Conservation (phyloP, 169 alveolate species). For the Cryptosporidium sp. region DNA sequence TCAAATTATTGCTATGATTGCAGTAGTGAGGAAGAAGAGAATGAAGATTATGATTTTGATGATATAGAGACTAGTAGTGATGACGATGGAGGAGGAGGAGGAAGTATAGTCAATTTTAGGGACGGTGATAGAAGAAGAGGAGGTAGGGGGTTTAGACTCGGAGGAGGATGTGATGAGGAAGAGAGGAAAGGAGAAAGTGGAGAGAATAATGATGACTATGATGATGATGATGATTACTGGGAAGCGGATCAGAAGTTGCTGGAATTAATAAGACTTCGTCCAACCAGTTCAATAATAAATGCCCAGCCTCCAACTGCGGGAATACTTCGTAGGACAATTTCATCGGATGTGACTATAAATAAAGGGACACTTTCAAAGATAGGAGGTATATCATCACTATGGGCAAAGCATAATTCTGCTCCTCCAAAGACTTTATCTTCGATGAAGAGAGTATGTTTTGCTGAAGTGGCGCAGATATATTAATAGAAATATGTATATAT, state of each 20-base stretch:
- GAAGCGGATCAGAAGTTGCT: slow-evolving; percentile 34
- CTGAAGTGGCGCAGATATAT: slow-evolving; percentile 50
- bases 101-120: no score
- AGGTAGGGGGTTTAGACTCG: neutral
- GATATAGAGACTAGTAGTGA: slow-evolving; percentile 15
- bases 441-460: slow-evolving; percentile 64
- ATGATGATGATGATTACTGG: slow-evolving; percentile 42
- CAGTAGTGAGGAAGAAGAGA: neutral
- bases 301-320: slow-evolving; percentile 62
- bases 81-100: neutral
- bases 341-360: slow-evolving; percentile 3
- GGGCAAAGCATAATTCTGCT: slow-evolving; percentile 47
- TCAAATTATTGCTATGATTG: slow-evolving; percentile 11
- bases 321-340: slow-evolving; percentile 46
- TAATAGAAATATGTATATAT: neutral
- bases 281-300: slow-evolving; percentile 46
- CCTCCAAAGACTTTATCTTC: slow-evolving; percentile 64
- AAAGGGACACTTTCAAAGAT: slow-evolving; percentile 34
- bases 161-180: neutral
- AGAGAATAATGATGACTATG: neutral
- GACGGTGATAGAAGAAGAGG: neutral
- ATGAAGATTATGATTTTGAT: slow-evolving; percentile 10
- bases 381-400: slow-evolving; percentile 44
- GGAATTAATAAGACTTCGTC: slow-evolving; percentile 55
- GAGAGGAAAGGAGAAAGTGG: neutral